Base-by-base conservation (phyloP, 2,329 filamentous ascomycete species). In the Aspergillus pseudoterreus region DNA sequence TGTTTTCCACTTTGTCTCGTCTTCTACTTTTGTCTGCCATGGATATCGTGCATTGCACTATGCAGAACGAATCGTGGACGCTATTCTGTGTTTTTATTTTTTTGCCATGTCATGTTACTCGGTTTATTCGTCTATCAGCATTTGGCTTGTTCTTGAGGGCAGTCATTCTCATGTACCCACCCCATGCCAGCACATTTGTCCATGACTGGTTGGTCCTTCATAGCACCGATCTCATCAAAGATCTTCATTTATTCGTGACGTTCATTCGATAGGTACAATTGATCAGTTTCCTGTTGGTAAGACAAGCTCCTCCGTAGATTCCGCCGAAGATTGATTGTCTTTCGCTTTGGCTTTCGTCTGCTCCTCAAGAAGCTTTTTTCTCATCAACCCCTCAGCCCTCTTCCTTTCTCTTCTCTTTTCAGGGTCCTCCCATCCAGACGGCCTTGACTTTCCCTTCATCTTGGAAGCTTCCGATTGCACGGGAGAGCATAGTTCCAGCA, bases 371-470 rank as follows among this genome's bases (percentile, higher is more conserved):
- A 38, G 35, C 41, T 64, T 63, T 57, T 71, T 70, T 51, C 62
- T 69, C 55, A 53, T 57, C 47, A 76, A 49, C 0, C 74, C 74
- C 52, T 76, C 73, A 24, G 66, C 66, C 50, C 67, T 65, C 57
- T 72, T 76, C 55, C 71, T 69, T 55, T 69, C 65, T 52, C 63
- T 68, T 45, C 74, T 63, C 12, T 46, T 58, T 32, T 68, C 64
- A 8, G 64, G 55, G 57, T 74, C 70, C 53, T 75, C 73, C 71
- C 72, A 74, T 5, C 57, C 62, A 41, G 51, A 47, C 2, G 52
- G 52, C 41, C 57, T 63, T 65, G 17, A 51, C 55, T 52, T 57
- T 68, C 27, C 50, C 39, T 27, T 56, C 60, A 8, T 30, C 35
- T 21, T n/a, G 32, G 19, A n/a, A 22, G 22, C 22, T 6, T 6